phyloP scores from a whole-genome alignment of 371 early-diverging fungal species.

The Apophysomyces trapeziformis region DNA sequence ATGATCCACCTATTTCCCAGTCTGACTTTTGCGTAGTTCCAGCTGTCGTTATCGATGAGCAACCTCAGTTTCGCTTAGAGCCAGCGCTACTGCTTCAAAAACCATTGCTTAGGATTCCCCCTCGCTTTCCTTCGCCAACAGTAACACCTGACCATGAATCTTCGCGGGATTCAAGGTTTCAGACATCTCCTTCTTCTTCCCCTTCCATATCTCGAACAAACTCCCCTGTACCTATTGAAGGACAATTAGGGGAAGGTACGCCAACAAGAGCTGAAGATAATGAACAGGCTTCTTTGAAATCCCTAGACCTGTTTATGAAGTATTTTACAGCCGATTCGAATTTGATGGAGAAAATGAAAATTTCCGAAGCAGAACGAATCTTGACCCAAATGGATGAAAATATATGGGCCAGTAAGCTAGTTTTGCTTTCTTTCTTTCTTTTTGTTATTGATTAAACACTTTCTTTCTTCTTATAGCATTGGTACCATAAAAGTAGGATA shows the following conservation, averaged over 20 bases:
- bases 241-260: neutral
- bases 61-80: constrained; percentile 13
- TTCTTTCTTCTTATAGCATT: too few species aligned
- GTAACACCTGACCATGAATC: neutral
- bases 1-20: neutral
- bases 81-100: neutral
- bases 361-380: neutral
- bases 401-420: constrained; percentile 6
- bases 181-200: neutral
- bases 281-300: neutral
- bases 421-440: too few species aligned
- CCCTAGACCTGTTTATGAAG: neutral
- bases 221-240: neutral
- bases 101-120: constrained; percentile 4
- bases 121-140: constrained; percentile 15
- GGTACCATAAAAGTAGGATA: too few species aligned
- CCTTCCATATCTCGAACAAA: neutral
- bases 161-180: neutral
- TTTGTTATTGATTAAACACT: too few species aligned
- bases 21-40: constrained; percentile 14
- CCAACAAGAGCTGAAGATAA: too few species aligned
- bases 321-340: neutral
- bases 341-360: neutral
- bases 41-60: constrained; percentile 22
- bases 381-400: neutral